Evolutionary conservation across 2,329 filamentous ascomycete genomes (phyloP).

Genomic region (Magnaporthiopsis rhizophila): DNA sequence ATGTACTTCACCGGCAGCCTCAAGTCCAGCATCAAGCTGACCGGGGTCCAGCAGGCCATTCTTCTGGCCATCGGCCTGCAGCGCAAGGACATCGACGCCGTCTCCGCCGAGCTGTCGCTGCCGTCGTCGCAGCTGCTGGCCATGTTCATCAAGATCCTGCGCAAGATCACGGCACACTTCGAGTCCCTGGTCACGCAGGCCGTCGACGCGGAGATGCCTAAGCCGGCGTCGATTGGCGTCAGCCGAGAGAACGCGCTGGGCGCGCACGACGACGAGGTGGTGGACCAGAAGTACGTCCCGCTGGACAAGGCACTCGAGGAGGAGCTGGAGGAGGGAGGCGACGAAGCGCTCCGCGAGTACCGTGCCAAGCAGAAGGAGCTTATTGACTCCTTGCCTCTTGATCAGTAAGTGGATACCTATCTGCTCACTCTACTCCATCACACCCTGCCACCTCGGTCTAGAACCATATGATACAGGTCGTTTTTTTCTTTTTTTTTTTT

Average conservation of each 20-base stretch:
- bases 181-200: conserved; percentile 65
- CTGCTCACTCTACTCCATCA: too few species aligned
- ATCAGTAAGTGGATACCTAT: conserved; percentile 56
- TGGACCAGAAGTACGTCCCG: conserved; percentile 60
- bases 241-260: conserved; percentile 51
- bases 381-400: conserved; percentile 83
- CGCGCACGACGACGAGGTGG: conserved; percentile 61
- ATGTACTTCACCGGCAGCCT: conserved; percentile 81
- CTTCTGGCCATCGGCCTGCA: conserved; percentile 88
- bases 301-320: conserved; percentile 66
- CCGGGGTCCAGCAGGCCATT: conserved; percentile 77
- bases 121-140: conserved; percentile 74
- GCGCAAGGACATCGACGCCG: conserved; percentile 72
- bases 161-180: conserved; percentile 79
- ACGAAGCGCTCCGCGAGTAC: conserved; percentile 64
- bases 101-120: conserved; percentile 72
- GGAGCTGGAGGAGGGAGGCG: conserved; percentile 75
- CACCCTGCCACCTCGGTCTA: not conserved
- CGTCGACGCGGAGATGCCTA: conserved; percentile 58
- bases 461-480: too few species aligned
- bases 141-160: conserved; percentile 94
- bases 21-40: conserved; percentile 56
- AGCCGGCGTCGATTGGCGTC: conserved; percentile 47
- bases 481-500: too few species aligned
- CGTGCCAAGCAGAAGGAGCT: conserved; percentile 76